Base-by-base conservation (phyloP, 2,329 filamentous ascomycete genomes). In the Scedosporium boydii region DNA sequence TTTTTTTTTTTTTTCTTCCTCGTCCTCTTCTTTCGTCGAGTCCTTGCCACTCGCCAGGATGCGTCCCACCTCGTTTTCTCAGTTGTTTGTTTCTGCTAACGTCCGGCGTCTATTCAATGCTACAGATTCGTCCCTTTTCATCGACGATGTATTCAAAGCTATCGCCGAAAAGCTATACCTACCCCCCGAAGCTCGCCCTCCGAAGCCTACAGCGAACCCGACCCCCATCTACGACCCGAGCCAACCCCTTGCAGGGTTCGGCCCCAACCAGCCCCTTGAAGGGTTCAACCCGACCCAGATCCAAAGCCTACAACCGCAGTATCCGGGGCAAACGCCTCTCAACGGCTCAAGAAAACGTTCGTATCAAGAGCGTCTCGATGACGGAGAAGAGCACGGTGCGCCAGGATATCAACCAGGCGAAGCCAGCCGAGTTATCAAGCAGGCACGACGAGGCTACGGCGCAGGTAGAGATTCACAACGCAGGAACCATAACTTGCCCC, bases 81-180 rank as follows among this genome's bases (percentile, higher is more conserved):
- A 12, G 34, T 9, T 38, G 10, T 14, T 14, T 38, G 10, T 38
- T 38, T 38, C 34, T 38, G 34, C 34, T 38, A 38, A 38, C 34
- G 34, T 4, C 34, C 34, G 1, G 34, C 34, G 34, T 14, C 34
- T 38, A 14, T 12, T 38, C 9, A 12, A 38, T 38, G 10, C 46
- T 58, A 26, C 60, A 85, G 85, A 87, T 67, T 80, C 85, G 1
- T 73, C 75, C 3, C 70, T 77, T 1, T 92, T 93, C 67, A 86
- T 91, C 41, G 78, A 87, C 68, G 88, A 92, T 68, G 80, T 93
- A 21, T 88, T 93, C 69, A 74, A 82, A 59, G 84, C 84, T 4
- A 81, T 93, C 63, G 75, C 80, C 55, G 82, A 82, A 69, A 87
- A 83, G 69, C 80, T 81, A 4, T 89, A 87, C 70, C 70, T 83